A percentile compares a stretch with the other conserved stretches of the same genome.
phyloP scores from a whole-genome alignment of 139 green algal genomes.

The Chlorella sp. region DNA sequence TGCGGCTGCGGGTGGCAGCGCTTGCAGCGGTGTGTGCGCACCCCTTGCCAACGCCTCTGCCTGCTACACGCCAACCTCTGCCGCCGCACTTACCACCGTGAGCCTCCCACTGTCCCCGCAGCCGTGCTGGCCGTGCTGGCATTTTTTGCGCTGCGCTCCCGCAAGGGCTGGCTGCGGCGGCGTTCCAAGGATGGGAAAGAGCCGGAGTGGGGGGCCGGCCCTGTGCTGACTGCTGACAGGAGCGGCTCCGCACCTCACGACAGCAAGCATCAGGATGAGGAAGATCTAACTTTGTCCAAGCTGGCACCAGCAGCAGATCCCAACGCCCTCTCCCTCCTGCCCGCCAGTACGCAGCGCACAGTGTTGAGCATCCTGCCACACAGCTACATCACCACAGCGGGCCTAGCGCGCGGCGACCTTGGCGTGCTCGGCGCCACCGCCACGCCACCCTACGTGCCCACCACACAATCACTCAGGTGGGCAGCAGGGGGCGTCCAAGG shows the following conservation, averaged over 20 bases:
- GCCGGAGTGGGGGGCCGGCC: neutral
- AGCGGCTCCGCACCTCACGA: no score
- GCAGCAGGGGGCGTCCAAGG: neutral
- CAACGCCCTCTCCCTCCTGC: neutral
- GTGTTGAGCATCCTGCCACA: neutral
- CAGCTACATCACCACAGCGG: constrained; percentile 8
- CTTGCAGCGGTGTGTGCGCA: neutral
- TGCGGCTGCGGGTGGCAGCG: no score
- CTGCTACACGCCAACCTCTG: neutral
- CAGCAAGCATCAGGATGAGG: neutral
- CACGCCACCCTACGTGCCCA: neutral
- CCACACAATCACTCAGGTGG: neutral
- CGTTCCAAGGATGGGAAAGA: neutral
- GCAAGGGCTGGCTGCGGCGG: neutral
- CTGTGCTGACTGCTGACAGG: no score
- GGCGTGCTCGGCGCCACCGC: neutral
- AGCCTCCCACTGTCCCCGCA: neutral
- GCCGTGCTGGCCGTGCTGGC: neutral
- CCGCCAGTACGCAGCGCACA: neutral
- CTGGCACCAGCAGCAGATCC: neutral
- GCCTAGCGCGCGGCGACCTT: neutral
- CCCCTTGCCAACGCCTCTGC: neutral
- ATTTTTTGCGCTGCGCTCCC: neutral
- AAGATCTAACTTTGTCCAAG: neutral
- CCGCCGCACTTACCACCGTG: no score